Evolutionary conservation across 306 rosid genomes (phyloP).

Genomic region (Trifolium fragiferum): DNA sequence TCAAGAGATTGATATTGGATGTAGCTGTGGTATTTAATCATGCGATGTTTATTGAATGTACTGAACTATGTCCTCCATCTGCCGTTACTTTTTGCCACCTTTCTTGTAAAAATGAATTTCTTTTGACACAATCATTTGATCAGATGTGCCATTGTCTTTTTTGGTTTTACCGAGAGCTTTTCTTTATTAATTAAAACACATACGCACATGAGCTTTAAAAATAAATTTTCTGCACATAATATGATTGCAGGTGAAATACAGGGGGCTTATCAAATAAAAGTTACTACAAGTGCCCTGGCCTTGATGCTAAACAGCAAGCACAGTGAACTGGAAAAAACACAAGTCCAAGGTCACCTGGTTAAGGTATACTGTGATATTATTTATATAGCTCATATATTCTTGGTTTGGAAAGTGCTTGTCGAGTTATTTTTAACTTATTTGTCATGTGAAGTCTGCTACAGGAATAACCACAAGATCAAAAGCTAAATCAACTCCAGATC

Average conservation of each 20-base stretch:
- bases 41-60: not conserved
- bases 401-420: slow-evolving; percentile 34
- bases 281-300: slow-evolving; percentile 89
- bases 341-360: slow-evolving; percentile 71
- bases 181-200: slow-evolving; percentile 4
- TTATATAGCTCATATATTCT: slow-evolving; percentile 9
- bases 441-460: slow-evolving; percentile 54
- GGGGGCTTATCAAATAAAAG: slow-evolving; percentile 94
- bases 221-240: slow-evolving; percentile 26
- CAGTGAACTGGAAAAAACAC: slow-evolving; percentile 61
- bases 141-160: slow-evolving; percentile 10
- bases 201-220: not conserved
- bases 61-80: not conserved
- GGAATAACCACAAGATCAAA: slow-evolving; percentile 92
- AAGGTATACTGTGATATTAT: slow-evolving; percentile 54
- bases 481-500: slow-evolving; percentile 88
- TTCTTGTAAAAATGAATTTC: not conserved
- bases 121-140: not conserved
- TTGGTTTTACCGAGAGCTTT: slow-evolving; percentile 1
- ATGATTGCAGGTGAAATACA: slow-evolving; percentile 78
- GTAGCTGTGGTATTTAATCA: not conserved
- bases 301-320: slow-evolving; percentile 73
- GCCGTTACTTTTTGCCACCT: not conserved
- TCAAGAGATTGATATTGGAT: not conserved
- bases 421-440: slow-evolving; percentile 39